These are phyloP conservation scores for Aristolochia fimbriata DNA, from an alignment of 164 flowering plant species.

Conservation along the genomic window DNA sequence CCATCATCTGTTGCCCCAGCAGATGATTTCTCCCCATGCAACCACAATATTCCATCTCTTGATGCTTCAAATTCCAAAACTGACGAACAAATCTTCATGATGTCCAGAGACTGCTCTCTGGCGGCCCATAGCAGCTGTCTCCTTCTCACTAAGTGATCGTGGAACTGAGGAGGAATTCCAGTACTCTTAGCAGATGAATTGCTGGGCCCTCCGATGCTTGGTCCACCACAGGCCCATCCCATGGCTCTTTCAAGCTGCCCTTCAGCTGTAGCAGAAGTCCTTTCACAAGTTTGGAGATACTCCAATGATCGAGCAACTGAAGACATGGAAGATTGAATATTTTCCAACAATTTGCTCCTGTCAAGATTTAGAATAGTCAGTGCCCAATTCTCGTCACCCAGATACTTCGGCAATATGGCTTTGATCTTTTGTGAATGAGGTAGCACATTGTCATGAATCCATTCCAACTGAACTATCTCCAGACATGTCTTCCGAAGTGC, in stretches of 20 bases:
- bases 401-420: slow-evolving; percentile 35
- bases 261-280: slow-evolving; percentile 65
- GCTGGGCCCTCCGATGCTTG: slow-evolving; percentile 41
- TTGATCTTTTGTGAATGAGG: slow-evolving; percentile 36
- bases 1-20: slow-evolving; percentile 40
- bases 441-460: slow-evolving; percentile 54
- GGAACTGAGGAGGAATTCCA: slow-evolving; percentile 86
- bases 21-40: slow-evolving; percentile 37
- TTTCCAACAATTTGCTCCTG: slow-evolving; percentile 65
- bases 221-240: slow-evolving; percentile 98
- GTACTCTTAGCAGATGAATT: slow-evolving; percentile 44
- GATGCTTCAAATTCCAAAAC: slow-evolving; percentile 91
- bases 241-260: slow-evolving; percentile 97
- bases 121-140: slow-evolving; percentile 56
- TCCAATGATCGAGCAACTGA: slow-evolving; percentile 57
- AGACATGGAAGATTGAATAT: slow-evolving; percentile 50
- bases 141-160: slow-evolving; percentile 67
- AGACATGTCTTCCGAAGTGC: slow-evolving; percentile 52
- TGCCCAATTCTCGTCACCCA: slow-evolving; percentile 40
- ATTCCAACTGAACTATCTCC: slow-evolving; percentile 83
- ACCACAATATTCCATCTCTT: slow-evolving; percentile 61
- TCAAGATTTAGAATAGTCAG: slow-evolving; percentile 43
- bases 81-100: slow-evolving; percentile 60
- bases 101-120: slow-evolving; percentile 64
- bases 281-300: slow-evolving; percentile 66